phyloP scores from a whole-genome alignment of 2,329 filamentous ascomycete species.

The Clonostachys rosea region DNA sequence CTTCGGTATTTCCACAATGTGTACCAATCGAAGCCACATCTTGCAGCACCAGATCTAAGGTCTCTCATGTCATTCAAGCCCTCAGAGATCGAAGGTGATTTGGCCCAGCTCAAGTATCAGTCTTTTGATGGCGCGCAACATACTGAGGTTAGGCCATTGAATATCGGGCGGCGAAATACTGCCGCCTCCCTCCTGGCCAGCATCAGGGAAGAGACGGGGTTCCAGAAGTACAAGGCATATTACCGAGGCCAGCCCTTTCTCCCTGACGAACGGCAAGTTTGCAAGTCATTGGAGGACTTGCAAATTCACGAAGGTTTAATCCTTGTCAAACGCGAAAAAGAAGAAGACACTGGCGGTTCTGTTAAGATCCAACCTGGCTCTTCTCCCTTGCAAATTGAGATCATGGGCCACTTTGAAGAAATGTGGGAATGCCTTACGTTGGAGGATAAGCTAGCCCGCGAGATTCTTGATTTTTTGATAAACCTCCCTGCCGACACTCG shows the following conservation, averaged over 20 bases:
- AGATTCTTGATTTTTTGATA: conserved; percentile 68
- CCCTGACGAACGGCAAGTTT: conserved; percentile 52
- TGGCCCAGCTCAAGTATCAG: conserved; percentile 68
- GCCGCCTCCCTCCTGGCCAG: conserved; percentile 63
- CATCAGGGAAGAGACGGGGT: conserved; percentile 66
- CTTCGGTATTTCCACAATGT: conserved; percentile 63
- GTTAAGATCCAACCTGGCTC: conserved; percentile 42
- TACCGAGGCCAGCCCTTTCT: conserved; percentile 63
- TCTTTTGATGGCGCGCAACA: conserved; percentile 59
- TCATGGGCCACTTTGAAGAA: conserved; percentile 77
- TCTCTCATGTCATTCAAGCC: conserved; percentile 46
- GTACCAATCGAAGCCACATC: conserved; percentile 56
- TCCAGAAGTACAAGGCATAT: conserved; percentile 71
- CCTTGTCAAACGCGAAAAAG: conserved; percentile 57
- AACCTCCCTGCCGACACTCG: conserved; percentile 65
- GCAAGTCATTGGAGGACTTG: conserved; percentile 64
- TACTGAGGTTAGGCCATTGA: conserved; percentile 56
- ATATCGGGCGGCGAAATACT: conserved; percentile 68
- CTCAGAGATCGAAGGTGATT: conserved; percentile 54
- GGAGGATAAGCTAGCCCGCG: conserved; percentile 60
- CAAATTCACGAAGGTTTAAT: conserved; percentile 60
- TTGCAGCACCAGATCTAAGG: conserved; percentile 53
- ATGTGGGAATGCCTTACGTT: conserved; percentile 78
- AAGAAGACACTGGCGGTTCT: conserved; percentile 31
- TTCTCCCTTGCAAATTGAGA: conserved; percentile 68